Percentiles rank a stretch among this genome's conserved stretches.
These are phyloP conservation scores for Lippia alba DNA, from an alignment of 305 asterid genomes.

Conservation along the genomic window DNA sequence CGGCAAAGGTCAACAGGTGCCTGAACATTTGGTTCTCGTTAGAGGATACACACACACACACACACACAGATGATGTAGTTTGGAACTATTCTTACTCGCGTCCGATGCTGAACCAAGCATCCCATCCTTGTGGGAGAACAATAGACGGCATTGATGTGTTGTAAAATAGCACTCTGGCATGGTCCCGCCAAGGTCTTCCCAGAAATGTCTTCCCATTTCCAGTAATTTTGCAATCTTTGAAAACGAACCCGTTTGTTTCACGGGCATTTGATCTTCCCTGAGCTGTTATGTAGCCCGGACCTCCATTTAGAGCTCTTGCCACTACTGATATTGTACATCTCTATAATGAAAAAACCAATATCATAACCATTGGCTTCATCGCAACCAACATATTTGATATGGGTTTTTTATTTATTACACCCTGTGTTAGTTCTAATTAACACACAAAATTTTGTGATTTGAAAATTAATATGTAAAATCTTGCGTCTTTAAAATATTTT, in stretches of 20 bases:
- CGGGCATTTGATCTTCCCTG: slow-evolving; percentile 52
- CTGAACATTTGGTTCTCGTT: slow-evolving; percentile 31
- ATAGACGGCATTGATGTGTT: slow-evolving; percentile 52
- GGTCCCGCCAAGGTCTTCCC: slow-evolving; percentile 83
- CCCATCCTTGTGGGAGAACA: slow-evolving; percentile 72
- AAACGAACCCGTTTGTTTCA: slow-evolving; percentile 70
- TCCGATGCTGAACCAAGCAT: slow-evolving; percentile 48
- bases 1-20: slow-evolving; percentile 58
- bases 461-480: too few relatives aligned
- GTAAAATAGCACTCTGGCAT: slow-evolving; percentile 69
- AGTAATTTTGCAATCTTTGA: slow-evolving; percentile 55
- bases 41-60: not conserved
- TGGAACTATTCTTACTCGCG: slow-evolving; percentile 50
- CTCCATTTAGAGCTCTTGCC: slow-evolving; percentile 36
- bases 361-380: not conserved
- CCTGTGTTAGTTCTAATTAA: too few relatives aligned
- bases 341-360: slow-evolving; percentile 28
- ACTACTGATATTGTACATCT: slow-evolving; percentile 53
- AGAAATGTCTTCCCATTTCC: slow-evolving; percentile 65
- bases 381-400: too few relatives aligned
- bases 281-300: slow-evolving; percentile 72
- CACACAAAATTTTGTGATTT: too few relatives aligned
- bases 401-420: too few relatives aligned
- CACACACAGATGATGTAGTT: not conserved
- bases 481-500: too few relatives aligned